Conservation (phyloP, 179 eudicot species). For the Camellia oleifera region DNA sequence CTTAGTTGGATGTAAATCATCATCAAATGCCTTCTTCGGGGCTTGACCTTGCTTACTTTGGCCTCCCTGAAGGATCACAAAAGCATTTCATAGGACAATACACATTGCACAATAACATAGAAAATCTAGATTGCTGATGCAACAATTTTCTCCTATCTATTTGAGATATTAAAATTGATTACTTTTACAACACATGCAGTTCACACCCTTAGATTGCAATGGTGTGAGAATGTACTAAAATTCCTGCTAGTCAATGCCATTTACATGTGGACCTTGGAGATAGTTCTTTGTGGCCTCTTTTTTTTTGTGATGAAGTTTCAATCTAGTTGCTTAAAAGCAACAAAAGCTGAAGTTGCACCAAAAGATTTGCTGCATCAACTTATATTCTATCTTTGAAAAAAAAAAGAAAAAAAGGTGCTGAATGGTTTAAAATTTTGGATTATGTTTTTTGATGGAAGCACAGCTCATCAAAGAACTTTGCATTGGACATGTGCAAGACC, state of each 20-base stretch:
- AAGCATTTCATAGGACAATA: not conserved
- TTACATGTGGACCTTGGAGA: no score
- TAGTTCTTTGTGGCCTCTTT: no score
- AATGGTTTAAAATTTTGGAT: not conserved
- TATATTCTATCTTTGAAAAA: not conserved
- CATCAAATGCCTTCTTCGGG: constrained; percentile 30
- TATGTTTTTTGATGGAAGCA: not conserved
- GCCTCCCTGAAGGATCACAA: constrained; percentile 32
- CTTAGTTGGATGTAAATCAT: constrained; percentile 7
- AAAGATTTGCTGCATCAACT: not conserved
- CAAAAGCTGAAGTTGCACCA: no score
- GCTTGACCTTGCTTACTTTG: constrained; percentile 32
- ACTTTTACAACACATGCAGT: not conserved
- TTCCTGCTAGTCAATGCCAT: no score
- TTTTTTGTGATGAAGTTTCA: no score
- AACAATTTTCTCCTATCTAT: no score
- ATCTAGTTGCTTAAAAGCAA: no score
- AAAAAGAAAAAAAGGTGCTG: not conserved
- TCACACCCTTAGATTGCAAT: not conserved
- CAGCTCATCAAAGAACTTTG: not conserved
- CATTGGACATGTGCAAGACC: not conserved
- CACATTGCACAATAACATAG: no score
- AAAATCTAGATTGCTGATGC: no score
- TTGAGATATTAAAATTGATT: not conserved
- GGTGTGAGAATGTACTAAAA: no score